Base-by-base conservation (phyloP, 116 monocot species). In the Cymodocea nodosa region DNA sequence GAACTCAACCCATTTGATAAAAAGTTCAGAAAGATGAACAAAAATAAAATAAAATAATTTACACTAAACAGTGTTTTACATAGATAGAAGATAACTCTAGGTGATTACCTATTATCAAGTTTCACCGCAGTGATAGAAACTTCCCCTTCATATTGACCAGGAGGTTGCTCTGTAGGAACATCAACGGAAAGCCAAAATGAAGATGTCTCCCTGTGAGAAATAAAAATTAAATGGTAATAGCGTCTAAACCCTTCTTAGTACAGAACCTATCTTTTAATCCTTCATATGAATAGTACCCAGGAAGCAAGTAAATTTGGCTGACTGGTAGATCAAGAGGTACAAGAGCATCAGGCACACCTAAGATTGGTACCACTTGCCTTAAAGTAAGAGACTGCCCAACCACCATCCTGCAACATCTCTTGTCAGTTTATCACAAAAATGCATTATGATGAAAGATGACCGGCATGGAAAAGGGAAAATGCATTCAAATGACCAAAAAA, bases 301-400 rank as follows among this genome's bases (percentile, higher is more conserved):
- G 92, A 75, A 81, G 68, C 64, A 98, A 75, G 59, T 79, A 89
- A 71, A 92, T 86, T 63, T 84, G 85, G 71, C 73, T 60, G 69
- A 77, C 73, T 72, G 86, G 86, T 50, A 80, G 68, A 82, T 89
- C 92, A 82, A 98, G 86, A 75, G 98, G 98, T 65, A 86, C 86
- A 76, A 98, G 98, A 83, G 98, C 98, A 89, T 98, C 98, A 75
- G 98, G 98, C 60, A 98, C 92, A 73, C 98, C 92, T 86, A 98
- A 83, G 60, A 98, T 76, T 73, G 92, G 80, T 37, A 89, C 77
- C 80, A 98, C 98, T 22, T 73, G 83, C 16, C 92, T 77, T 70
- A 92, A 60, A 53, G 84, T 84, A 73, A 98, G 57, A 16, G 89
- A 82, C 64, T 84, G 72, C 14, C 92, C 98, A 68, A 81, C 81